phyloP scores from a whole-genome alignment of 164 flowering plant species.

The Stephania japonica region DNA sequence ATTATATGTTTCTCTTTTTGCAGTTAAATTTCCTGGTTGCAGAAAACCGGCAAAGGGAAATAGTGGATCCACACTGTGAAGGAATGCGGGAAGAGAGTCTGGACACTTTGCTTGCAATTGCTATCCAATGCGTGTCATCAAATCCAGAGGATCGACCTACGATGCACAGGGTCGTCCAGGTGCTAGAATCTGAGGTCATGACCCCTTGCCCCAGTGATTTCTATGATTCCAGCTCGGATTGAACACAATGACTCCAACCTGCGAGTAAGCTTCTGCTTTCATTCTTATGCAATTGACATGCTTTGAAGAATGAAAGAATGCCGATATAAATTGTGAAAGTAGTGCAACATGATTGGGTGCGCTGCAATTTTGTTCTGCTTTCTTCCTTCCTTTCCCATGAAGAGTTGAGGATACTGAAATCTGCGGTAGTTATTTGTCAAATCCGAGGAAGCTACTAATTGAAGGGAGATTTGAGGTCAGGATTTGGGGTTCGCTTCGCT shows the following conservation, averaged over 20 bases:
- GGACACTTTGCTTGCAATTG: conserved; percentile 69
- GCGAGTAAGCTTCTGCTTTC: conserved; percentile 8
- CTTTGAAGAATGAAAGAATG: conserved; percentile 13
- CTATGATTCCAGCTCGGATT: conserved; percentile 83
- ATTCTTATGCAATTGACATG: conserved; percentile 8
- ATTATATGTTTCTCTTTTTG: conserved; percentile 15
- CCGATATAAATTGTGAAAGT: conserved; percentile 8
- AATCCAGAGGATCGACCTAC: conserved; percentile 86
- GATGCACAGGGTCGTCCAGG: conserved; percentile 86
- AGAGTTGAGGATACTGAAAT: conserved; percentile 5
- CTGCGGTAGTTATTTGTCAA: not conserved
- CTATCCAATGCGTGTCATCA: conserved; percentile 83
- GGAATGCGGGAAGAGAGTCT: conserved; percentile 75
- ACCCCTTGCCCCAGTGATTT: conserved; percentile 97
- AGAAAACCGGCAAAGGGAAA: conserved; percentile 73
- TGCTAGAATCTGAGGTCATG: conserved; percentile 88
- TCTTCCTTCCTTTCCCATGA: conserved; percentile 12
- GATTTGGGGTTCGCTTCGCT: not conserved
- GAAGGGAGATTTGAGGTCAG: conserved; percentile 3
- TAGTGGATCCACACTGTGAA: conserved; percentile 73
- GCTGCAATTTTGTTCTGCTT: conserved; percentile 12
- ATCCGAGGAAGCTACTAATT: not conserved
- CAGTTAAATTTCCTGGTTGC: conserved; percentile 80
- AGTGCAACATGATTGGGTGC: conserved; percentile 9
- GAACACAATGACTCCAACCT: conserved; percentile 13